Base-by-base conservation (phyloP, 352 stramenopile species). In the Pythium sukuiense region DNA sequence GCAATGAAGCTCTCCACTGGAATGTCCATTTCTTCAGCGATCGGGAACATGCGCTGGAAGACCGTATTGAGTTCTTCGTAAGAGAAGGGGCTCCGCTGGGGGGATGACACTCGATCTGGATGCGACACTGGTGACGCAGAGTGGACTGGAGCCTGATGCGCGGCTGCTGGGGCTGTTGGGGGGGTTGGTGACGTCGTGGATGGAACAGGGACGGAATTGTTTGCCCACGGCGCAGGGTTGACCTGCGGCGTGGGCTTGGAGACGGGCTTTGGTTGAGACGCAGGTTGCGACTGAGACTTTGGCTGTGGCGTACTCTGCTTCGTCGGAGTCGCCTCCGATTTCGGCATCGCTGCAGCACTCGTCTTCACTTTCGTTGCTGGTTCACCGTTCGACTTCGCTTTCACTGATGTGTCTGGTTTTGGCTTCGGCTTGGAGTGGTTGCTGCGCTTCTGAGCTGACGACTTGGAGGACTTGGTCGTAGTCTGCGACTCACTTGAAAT, bases 21-120 rank as follows among this genome's bases (percentile, higher is more conserved):
- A 55, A 95, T 85, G 33, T 89, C 87, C 54, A 94, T 74, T 26
- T 93, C 84, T 6, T 73, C 76, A 39, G 85, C 80, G 65, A 95
- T 76, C 3, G 87, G 84, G 67, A 89, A 93, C 50, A 72, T 86
- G 20, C 69, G 72, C 50, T 89, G 72, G 50, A 93, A 93, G 16
- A 76, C 73, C 14, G 60, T 56, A 46, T 81, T 88, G 62, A 92
- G 59, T 20, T 70, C 60, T 7, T 85, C 72, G 56, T 89, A 92
- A 9, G 75, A 80, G 14, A 73, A 26, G 3, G 41, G 29, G 18
- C 29, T 24, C 39, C n/a, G 39, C 6, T 50, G 20, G 2, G 26
- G 55, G 5, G 55, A 39, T 16, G 55, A 26, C 9, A 43, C 24
- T 29, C 45, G 45, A 3, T 20, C 45, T 14, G 6, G 7, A 29